These are phyloP conservation scores for Xylariaceae sp. DNA, from an alignment of 2,329 filamentous ascomycete species.

Conservation along the genomic window DNA sequence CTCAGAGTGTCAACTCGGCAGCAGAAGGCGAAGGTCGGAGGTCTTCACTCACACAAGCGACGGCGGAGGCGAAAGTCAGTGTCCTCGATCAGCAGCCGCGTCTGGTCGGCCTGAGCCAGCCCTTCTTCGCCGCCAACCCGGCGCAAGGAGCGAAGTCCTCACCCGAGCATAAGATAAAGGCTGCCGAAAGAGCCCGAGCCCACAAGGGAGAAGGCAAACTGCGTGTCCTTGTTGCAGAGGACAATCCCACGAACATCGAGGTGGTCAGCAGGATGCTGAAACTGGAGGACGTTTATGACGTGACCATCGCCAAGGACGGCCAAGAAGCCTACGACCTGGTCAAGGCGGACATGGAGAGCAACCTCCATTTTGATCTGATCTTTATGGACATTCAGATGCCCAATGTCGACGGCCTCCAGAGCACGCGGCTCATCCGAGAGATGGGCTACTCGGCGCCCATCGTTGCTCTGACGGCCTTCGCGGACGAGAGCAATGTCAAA, in stretches of 20 bases:
- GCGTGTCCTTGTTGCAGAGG: slow-evolving; percentile 77
- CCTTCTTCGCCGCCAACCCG: slow-evolving; percentile 59
- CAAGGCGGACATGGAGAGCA: slow-evolving; percentile 69
- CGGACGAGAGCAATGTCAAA: slow-evolving; percentile 81
- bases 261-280: slow-evolving; percentile 59
- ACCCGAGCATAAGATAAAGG: slow-evolving; percentile 55
- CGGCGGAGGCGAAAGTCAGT: slow-evolving; percentile 29
- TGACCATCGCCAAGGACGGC: slow-evolving; percentile 78
- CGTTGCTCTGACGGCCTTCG: slow-evolving; percentile 83
- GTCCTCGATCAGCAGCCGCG: slow-evolving; percentile 64
- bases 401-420: slow-evolving; percentile 82
- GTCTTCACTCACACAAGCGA: slow-evolving; percentile 22
- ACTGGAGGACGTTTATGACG: slow-evolving; percentile 74
- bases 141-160: slow-evolving; percentile 23
- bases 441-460: slow-evolving; percentile 85
- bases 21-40: slow-evolving; percentile 30
- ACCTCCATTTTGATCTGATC: slow-evolving; percentile 72
- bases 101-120: slow-evolving; percentile 72
- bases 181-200: slow-evolving; percentile 57
- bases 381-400: slow-evolving; percentile 98
- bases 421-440: slow-evolving; percentile 73
- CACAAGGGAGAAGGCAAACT: slow-evolving; percentile 57
- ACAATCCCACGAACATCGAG: slow-evolving; percentile 51
- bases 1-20: slow-evolving; percentile 36
- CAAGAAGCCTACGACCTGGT: slow-evolving; percentile 85